A percentile compares a stretch with the other conserved stretches of the same genome.
These are phyloP conservation scores for Hypoxylon subgilvum DNA, from an alignment of 495 filamentous ascomycete genomes.

Conservation along the genomic window DNA sequence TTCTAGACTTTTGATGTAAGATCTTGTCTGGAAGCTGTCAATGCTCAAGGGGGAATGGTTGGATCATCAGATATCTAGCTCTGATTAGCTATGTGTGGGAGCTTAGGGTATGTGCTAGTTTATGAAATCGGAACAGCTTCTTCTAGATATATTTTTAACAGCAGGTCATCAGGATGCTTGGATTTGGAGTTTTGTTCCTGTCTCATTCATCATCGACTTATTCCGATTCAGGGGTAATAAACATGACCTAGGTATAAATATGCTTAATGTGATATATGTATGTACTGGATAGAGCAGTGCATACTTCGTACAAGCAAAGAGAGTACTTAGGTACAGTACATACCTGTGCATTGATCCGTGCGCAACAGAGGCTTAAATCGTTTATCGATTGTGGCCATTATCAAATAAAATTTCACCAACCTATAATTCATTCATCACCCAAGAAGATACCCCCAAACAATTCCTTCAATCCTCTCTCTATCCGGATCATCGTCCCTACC, in stretches of 20 bases:
- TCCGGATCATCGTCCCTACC: background rate
- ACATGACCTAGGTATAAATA: background rate
- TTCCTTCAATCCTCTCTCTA: no score
- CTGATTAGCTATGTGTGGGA: background rate
- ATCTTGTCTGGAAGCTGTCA: background rate
- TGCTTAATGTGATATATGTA: slow-evolving; percentile 11
- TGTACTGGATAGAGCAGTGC: no score
- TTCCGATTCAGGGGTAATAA: background rate
- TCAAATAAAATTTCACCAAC: slow-evolving; percentile 38
- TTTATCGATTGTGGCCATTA: slow-evolving; percentile 22
- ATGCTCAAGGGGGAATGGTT: background rate
- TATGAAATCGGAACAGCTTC: no score
- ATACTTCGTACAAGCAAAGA: no score
- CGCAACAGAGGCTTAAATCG: slow-evolving; percentile 13
- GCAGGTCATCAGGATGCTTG: no score
- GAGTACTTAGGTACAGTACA: no score
- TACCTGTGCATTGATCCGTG: slow-evolving; percentile 20
- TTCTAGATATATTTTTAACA: no score
- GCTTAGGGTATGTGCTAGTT: background rate
- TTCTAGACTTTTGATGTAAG: background rate
- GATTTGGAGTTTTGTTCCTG: background rate
- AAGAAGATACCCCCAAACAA: slow-evolving; percentile 9
- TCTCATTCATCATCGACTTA: background rate
- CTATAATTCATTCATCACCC: slow-evolving; percentile 12
- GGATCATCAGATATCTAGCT: no score